These are phyloP conservation scores for Pseudognaphalium luteoalbum DNA, from an alignment of 129 eudicot genomes.

Conservation along the genomic window DNA sequence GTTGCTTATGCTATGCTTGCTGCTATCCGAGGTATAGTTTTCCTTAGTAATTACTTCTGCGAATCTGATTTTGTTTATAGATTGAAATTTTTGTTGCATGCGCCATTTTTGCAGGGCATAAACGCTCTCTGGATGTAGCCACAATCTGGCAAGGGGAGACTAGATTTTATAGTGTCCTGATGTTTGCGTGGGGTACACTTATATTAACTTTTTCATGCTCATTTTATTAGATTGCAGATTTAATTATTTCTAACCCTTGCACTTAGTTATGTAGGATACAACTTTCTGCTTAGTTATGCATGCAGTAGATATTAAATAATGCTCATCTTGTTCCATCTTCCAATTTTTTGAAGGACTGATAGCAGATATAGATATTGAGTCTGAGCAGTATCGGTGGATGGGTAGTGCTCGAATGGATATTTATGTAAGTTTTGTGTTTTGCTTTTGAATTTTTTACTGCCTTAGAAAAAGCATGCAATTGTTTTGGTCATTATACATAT, in stretches of 20 bases:
- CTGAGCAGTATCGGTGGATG: constrained; percentile 95
- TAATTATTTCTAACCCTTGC: neutral
- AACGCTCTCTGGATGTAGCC: constrained; percentile 77
- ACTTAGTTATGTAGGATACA: constrained; percentile 5
- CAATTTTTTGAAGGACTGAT: constrained; percentile 48
- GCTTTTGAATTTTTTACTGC: neutral
- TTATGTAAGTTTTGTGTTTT: constrained; percentile 54
- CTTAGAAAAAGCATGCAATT: neutral
- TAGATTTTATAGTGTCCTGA: constrained; percentile 69
- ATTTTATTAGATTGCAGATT: constrained; percentile 2
- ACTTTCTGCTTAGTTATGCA: constrained; percentile 1
- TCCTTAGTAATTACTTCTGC: neutral
- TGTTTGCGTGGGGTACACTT: constrained; percentile 95
- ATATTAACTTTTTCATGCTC: constrained; percentile 14
- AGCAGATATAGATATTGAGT: constrained; percentile 91
- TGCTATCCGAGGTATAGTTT: constrained; percentile 61
- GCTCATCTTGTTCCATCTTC: neutral
- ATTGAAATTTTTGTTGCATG: constrained; percentile 19
- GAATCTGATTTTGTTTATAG: constrained; percentile 4
- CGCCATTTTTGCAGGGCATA: constrained; percentile 57
- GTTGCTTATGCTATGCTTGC: constrained; percentile 44
- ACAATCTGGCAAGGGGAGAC: constrained; percentile 78
- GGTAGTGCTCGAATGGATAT: constrained; percentile 87
- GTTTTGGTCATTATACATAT: neutral
- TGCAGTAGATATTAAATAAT: neutral